Evolutionary conservation across 768 basidiomycete species (phyloP).

Genomic region (Crucibulum laeve): DNA sequence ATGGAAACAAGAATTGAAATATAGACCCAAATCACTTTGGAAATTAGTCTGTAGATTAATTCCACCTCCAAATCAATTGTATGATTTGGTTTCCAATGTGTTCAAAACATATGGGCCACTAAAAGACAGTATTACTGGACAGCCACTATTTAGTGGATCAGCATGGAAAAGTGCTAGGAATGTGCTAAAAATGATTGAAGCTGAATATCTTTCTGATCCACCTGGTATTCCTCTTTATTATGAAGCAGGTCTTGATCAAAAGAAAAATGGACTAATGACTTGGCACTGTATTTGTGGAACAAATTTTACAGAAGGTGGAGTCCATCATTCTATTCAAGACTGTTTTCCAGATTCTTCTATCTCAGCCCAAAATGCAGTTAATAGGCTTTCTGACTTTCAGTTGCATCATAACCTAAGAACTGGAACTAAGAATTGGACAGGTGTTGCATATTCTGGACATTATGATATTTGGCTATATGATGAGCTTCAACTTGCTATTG

Average conservation of each 20-base stretch:
- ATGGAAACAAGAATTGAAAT: conserved; percentile 9
- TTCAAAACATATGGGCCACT: conserved; percentile 28
- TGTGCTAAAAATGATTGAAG: conserved; percentile 19
- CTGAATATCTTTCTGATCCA: conserved; percentile 25
- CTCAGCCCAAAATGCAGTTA: conserved; percentile 16
- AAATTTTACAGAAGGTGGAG: conserved; percentile 28
- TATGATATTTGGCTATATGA: conserved; percentile 15
- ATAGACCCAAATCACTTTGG: conserved; percentile 20
- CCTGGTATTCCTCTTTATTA: conserved; percentile 20
- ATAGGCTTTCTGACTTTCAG: conserved; percentile 17
- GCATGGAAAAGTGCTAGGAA: conserved; percentile 24
- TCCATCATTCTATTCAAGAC: conserved; percentile 24
- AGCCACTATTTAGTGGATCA: conserved; percentile 22
- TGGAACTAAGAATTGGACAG: conserved; percentile 16
- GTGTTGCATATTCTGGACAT: conserved; percentile 12
- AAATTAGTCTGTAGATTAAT: conserved; percentile 19
- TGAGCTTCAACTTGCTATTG: conserved; percentile 4
- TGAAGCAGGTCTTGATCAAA: conserved; percentile 11
- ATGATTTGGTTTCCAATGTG: conserved; percentile 17
- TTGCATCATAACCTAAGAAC: conserved; percentile 20
- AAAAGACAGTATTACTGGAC: conserved; percentile 21
- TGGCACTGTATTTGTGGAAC: conserved; percentile 25
- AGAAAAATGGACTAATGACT: conserved; percentile 15
- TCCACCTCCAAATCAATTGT: conserved; percentile 25
- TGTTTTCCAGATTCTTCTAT: conserved; percentile 15